These are phyloP conservation scores for Guadua angustifolia DNA, from an alignment of 176 grass and related monocot genomes.

Conservation along the genomic window DNA sequence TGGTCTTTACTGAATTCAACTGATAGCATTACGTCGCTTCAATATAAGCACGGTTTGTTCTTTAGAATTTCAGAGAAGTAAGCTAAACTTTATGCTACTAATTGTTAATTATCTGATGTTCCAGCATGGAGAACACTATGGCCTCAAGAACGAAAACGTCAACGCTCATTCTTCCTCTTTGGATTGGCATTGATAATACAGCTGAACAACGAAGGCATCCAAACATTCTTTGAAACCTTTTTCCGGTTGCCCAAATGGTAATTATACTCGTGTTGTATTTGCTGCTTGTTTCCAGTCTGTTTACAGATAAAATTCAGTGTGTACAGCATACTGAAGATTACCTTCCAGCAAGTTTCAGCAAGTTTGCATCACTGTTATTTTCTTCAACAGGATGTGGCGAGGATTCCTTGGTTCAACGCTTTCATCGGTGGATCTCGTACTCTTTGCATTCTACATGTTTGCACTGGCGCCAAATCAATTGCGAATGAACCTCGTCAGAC, in stretches of 20 bases:
- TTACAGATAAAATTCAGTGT: not conserved
- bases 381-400: slow-evolving; percentile 86
- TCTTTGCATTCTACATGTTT: slow-evolving; percentile 98
- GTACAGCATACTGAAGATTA: not conserved
- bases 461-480: slow-evolving; percentile 76
- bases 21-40: not conserved
- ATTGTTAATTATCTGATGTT: slow-evolving; percentile 41
- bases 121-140: slow-evolving; percentile 90
- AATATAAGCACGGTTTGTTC: not conserved
- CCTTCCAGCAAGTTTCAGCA: not conserved
- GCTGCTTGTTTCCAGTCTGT: not conserved
- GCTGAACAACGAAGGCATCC: slow-evolving; percentile 89
- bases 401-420: slow-evolving; percentile 93
- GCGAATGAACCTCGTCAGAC: slow-evolving; percentile 86
- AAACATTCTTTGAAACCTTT: slow-evolving; percentile 86
- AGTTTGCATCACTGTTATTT: slow-evolving; percentile 10
- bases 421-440: slow-evolving; percentile 80
- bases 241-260: slow-evolving; percentile 93
- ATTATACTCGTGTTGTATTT: not conserved
- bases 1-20: slow-evolving; percentile 4
- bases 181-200: slow-evolving; percentile 87
- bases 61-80: not conserved
- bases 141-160: slow-evolving; percentile 93
- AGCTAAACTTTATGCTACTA: not conserved
- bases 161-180: slow-evolving; percentile 94